phyloP scores from a whole-genome alignment of 345 rosid genomes.

The Hibiscus syriacus region DNA sequence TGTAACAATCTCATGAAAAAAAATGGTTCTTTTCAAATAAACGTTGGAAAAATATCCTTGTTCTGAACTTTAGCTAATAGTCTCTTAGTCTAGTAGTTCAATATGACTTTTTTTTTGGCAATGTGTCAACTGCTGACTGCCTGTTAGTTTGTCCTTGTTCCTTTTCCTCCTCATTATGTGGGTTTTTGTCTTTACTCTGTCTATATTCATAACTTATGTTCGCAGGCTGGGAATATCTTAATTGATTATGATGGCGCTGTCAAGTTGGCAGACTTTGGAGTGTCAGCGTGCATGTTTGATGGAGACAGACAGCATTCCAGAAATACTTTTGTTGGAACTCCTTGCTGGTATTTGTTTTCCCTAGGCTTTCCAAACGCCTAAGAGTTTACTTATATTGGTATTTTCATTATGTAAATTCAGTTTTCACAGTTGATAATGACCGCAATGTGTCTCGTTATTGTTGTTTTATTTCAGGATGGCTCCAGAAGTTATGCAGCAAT shows the following conservation, averaged over 20 bases:
- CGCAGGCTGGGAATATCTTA: slow-evolving; percentile 93
- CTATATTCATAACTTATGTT: not conserved
- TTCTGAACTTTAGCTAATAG: not conserved
- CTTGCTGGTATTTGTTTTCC: slow-evolving; percentile 70
- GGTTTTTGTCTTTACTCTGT: not conserved
- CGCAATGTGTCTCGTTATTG: not conserved
- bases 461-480: slow-evolving; percentile 74
- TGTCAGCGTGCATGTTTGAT: slow-evolving; percentile 98
- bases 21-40: not conserved
- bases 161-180: not conserved
- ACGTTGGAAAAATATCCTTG: not conserved
- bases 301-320: slow-evolving; percentile 97
- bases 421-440: slow-evolving; percentile 1
- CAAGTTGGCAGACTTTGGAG: slow-evolving; percentile 96
- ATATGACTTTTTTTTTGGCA: not conserved
- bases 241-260: slow-evolving; percentile 70
- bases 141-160: not conserved
- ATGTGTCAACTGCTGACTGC: not conserved
- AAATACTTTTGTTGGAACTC: slow-evolving; percentile 95
- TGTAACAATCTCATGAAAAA: not conserved
- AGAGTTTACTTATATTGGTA: not conserved
- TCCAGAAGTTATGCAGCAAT: slow-evolving; percentile 99
- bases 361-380: not conserved
- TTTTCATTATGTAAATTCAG: not conserved
- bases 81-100: not conserved